phyloP scores from a whole-genome alignment of 108 stramenopile genomes.

The Cylindrotheca closterium region DNA sequence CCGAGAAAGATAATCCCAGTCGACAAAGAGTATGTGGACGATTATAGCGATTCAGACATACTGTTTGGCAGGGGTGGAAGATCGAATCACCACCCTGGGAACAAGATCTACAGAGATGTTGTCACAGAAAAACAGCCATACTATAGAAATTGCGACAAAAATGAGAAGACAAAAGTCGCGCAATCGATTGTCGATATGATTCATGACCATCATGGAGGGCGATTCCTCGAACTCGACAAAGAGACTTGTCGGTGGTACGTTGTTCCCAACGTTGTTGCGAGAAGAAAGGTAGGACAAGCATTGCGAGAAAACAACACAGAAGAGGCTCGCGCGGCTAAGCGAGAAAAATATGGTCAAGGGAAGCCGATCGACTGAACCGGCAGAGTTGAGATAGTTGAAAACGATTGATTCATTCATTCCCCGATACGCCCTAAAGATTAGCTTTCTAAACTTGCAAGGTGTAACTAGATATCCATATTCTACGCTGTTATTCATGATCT shows the following conservation, averaged over 20 bases:
- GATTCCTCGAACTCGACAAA: conserved; percentile 42
- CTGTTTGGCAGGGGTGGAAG: conserved; percentile 47
- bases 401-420: too few relatives aligned
- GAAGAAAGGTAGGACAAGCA: conserved; percentile 40
- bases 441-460: too few relatives aligned
- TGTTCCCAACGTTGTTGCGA: conserved; percentile 29
- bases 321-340: conserved; percentile 37
- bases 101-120: conserved; percentile 38
- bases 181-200: conserved; percentile 34
- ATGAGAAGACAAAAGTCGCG: conserved; percentile 38
- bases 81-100: conserved; percentile 42
- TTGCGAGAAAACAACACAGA: conserved; percentile 42
- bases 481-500: too few relatives aligned
- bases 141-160: conserved; percentile 37
- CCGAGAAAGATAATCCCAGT: conserved; percentile 34
- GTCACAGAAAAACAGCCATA: conserved; percentile 24
- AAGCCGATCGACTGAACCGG: too few relatives aligned
- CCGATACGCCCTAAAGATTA: too few relatives aligned
- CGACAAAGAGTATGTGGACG: conserved; percentile 31
- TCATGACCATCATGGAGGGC: conserved; percentile 15
- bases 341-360: conserved; percentile 32
- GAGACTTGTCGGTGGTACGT: conserved; percentile 29
- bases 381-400: too few relatives aligned
- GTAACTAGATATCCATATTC: too few relatives aligned
- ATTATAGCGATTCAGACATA: conserved; percentile 32